These are phyloP conservation scores for Penicillium vulpinum DNA, from an alignment of 2,329 filamentous ascomycete species.

Conservation along the genomic window DNA sequence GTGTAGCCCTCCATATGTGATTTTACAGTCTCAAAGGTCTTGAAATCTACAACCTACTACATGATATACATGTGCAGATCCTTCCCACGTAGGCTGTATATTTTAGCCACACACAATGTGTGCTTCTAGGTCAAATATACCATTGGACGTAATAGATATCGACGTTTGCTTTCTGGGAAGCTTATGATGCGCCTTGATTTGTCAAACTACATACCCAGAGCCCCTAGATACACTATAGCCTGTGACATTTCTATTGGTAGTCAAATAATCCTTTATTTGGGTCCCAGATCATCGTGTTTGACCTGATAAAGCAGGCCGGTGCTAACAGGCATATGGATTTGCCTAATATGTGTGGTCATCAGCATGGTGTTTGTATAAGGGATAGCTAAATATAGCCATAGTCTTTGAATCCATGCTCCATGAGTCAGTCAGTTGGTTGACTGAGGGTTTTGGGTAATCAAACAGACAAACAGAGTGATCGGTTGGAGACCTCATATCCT, in stretches of 20 bases:
- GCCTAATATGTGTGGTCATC: not conserved
- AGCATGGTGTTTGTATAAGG: too few species aligned
- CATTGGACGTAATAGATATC: too few species aligned
- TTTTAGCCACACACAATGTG: not conserved
- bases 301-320: not conserved
- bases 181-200: not conserved
- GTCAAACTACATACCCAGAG: too few species aligned
- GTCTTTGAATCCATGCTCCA: not conserved
- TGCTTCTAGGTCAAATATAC: not conserved
- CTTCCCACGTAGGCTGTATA: not conserved
- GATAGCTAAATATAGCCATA: not conserved
- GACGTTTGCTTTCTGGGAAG: not conserved
- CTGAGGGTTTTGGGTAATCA: not conserved
- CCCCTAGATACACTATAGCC: not conserved
- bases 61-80: not conserved
- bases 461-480: not conserved
- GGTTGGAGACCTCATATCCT: not conserved
- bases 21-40: not conserved
- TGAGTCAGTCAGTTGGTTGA: not conserved
- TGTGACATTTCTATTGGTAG: too few species aligned
- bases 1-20: constrained; percentile 25
- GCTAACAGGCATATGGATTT: not conserved
- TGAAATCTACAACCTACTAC: constrained; percentile 13
- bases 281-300: not conserved
- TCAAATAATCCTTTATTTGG: not conserved